A percentile compares a stretch with the other conserved stretches of the same genome.
These are phyloP conservation scores for Drechslerella dactyloides DNA, from an alignment of 2,329 filamentous ascomycete genomes.

Conservation along the genomic window DNA sequence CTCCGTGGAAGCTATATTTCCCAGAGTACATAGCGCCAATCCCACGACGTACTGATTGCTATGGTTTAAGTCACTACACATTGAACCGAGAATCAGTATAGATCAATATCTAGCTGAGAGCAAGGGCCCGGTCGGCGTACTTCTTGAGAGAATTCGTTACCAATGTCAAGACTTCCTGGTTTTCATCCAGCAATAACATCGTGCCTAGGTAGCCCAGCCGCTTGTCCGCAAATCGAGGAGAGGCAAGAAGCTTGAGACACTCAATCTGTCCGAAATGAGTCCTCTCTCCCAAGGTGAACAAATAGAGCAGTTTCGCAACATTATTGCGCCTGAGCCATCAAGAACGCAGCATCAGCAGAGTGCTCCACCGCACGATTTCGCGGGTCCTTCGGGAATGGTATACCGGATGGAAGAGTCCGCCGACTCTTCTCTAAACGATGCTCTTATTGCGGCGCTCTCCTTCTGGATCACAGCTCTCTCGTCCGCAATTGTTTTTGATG, in stretches of 20 bases:
- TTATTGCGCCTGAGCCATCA: conserved; percentile 79
- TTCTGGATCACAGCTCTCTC: conserved; percentile 98
- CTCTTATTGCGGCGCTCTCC: conserved; percentile 95
- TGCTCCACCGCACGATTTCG: conserved; percentile 14
- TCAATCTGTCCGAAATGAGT: conserved; percentile 99
- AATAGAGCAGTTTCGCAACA: conserved; percentile 95
- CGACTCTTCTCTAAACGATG: conserved; percentile 97
- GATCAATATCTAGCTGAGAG: background rate
- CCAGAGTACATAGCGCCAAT: conserved; percentile 90
- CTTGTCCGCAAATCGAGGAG: conserved; percentile 97
- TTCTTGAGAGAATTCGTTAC: conserved; percentile 99
- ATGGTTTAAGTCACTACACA: conserved; percentile 83
- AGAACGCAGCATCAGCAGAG: conserved; percentile 3
- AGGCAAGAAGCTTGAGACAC: conserved; percentile 95
- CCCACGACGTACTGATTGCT: conserved; percentile 99
- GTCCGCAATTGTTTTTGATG: conserved; percentile 98
- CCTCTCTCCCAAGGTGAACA: conserved; percentile 95
- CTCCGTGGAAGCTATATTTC: conserved; percentile 96
- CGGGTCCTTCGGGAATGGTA: conserved; percentile 53
- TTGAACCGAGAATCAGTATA: conserved; percentile 1
- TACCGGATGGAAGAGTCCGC: conserved; percentile 89
- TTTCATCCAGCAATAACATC: conserved; percentile 94
- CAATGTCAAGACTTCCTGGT: conserved; percentile 94
- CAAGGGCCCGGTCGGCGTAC: conserved; percentile 63
- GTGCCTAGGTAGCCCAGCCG: conserved; percentile 93